phyloP scores from a whole-genome alignment of 345 rosid species.

The Erodium maritimum region DNA sequence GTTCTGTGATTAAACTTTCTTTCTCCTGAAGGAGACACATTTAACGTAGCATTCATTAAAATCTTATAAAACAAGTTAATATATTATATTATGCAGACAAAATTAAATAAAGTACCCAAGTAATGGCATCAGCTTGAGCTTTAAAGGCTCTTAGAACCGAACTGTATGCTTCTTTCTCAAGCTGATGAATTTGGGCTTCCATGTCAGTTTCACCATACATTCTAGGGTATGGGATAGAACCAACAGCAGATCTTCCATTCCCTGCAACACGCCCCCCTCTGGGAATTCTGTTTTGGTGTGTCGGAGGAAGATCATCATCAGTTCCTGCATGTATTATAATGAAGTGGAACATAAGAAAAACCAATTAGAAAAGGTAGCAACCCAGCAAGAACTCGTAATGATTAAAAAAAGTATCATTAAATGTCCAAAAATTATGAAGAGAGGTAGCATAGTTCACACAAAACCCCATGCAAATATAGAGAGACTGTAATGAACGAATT shows the following conservation, averaged over 20 bases:
- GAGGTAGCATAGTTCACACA: neutral
- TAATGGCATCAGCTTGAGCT: conserved; percentile 90
- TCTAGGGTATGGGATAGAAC: conserved; percentile 46
- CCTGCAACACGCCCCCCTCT: conserved; percentile 62
- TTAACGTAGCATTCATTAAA: conserved; percentile 22
- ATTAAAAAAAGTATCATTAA: too few species aligned
- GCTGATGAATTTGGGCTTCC: conserved; percentile 81
- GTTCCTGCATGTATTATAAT: conserved; percentile 46
- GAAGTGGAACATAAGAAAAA: neutral
- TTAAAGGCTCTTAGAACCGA: conserved; percentile 79
- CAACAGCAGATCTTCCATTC: conserved; percentile 46
- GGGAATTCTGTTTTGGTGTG: conserved; percentile 86
- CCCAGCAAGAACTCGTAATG: too few species aligned
- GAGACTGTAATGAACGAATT: too few species aligned
- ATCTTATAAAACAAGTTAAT: conserved; percentile 17
- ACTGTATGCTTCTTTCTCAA: conserved; percentile 80
- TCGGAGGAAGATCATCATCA: conserved; percentile 95
- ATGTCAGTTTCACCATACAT: conserved; percentile 68
- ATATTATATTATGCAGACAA: conserved; percentile 9
- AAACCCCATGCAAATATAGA: too few species aligned
- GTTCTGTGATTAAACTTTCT: conserved; percentile 74
- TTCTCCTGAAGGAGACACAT: conserved; percentile 54
- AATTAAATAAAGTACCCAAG: conserved; percentile 53
- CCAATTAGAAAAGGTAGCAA: neutral
- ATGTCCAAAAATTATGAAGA: too few species aligned